Evolutionary conservation across 192 early-diverging fungal genomes (phyloP).

Genomic region (Geranomyces michiganensis): DNA sequence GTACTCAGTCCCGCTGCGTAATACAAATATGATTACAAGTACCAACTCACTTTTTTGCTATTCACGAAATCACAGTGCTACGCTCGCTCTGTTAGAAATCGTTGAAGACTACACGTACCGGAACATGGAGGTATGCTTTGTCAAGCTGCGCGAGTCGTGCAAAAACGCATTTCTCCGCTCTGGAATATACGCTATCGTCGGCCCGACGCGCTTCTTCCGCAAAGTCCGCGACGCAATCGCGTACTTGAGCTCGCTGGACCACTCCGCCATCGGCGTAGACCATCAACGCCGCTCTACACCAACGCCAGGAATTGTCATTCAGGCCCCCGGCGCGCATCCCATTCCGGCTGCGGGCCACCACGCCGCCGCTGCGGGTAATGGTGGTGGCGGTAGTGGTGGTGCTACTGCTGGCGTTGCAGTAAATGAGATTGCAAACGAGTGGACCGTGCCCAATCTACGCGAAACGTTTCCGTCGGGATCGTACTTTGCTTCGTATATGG

Average conservation of each 20-base stretch:
- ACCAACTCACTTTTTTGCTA: slow-evolving; percentile 12
- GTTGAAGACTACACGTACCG: slow-evolving; percentile 83
- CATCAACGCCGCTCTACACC: not conserved
- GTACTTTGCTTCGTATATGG: slow-evolving; percentile 29
- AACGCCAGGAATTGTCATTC: not conserved
- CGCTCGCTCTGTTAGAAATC: slow-evolving; percentile 87
- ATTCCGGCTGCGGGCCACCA: not conserved
- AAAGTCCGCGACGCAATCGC: slow-evolving; percentile 62
- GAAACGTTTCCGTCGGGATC: slow-evolving; percentile 16
- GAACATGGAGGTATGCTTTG: slow-evolving; percentile 87
- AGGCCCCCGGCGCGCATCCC: no score
- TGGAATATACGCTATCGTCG: slow-evolving; percentile 64
- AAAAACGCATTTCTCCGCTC: slow-evolving; percentile 72
- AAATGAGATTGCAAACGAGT: slow-evolving; percentile 11
- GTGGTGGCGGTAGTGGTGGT: not conserved
- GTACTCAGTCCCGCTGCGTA: not conserved
- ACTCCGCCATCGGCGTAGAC: not conserved
- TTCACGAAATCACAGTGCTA: slow-evolving; percentile 66
- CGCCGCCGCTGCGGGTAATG: not conserved
- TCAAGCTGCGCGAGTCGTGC: slow-evolving; percentile 77
- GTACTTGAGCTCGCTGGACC: slow-evolving; percentile 11
- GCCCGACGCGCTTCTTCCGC: slow-evolving; percentile 70
- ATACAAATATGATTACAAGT: no score
- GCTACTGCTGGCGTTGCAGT: not conserved
- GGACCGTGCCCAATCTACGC: slow-evolving; percentile 27